Base-by-base conservation (phyloP, 495 filamentous ascomycete species). In the Aspergillus sclerotiicarbonarius region DNA sequence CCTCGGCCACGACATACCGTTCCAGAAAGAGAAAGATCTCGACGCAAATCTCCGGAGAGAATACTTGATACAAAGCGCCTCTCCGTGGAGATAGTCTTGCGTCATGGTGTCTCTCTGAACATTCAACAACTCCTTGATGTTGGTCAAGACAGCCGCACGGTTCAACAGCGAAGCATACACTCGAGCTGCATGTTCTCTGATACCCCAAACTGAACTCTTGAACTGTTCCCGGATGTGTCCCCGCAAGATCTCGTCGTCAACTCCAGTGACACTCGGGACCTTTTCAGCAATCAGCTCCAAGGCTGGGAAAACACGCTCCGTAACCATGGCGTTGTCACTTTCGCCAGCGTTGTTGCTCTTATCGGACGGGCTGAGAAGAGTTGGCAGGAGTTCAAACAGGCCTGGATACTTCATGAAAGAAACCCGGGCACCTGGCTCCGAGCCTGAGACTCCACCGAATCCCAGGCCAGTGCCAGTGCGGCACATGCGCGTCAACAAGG, bases 131-230 rank as follows among this genome's bases (percentile, higher is more conserved):
- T 59, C 39, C 8, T 62, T 63, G 15, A 88, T 68, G 19, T 79
- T 78, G 3, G 66, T 54, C 4, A 81, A 62, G 65, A 86, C 84
- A n/a, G 81, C 69, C 6, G 71, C 57, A 15, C 76, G 68, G 4
- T 83, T 68, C 37, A 89, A 64, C 43, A 92, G 76, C n/a, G 82
- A 83, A 52, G 84, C 85, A 57, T 90, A 80, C 8, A 92, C 89
- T 41, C 89, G 83, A 6, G 93, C 92, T 13, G 93, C 90, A 59
- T 96, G 92, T 65, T 96, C 92, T 54, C 94, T 82, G 19, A 98
- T 86, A 62, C 90, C 86, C 94, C 92, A 98, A 15, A 91, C 80
- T 2, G 80, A 79, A 60, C 88, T 92, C n/a, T 80, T 82, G 30
- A 92, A 75, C 37, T 80, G 73, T 51, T 68, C 62, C 5, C 66